These are phyloP conservation scores for Phoma sp. DNA, from an alignment of 2,329 filamentous ascomycete species.

Conservation along the genomic window DNA sequence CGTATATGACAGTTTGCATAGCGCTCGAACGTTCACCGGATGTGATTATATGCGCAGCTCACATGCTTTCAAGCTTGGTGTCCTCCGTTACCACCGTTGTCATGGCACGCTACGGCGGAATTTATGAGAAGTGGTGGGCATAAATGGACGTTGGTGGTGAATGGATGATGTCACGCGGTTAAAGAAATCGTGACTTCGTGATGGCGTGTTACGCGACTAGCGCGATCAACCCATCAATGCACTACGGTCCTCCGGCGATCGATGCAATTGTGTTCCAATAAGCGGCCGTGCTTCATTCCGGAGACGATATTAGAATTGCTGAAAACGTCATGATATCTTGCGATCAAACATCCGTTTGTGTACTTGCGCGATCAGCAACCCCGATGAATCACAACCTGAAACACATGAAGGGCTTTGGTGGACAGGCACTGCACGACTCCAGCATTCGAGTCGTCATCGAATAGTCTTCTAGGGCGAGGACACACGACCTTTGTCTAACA, in stretches of 20 bases:
- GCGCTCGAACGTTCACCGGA: neutral
- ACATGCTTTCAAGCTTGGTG: neutral
- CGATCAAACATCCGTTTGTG: neutral
- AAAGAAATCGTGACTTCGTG: constrained; percentile 10
- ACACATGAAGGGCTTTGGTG: too few species aligned
- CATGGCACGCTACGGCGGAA: neutral
- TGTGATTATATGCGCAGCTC: neutral
- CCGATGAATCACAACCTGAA: neutral
- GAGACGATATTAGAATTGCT: neutral
- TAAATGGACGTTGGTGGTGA: neutral
- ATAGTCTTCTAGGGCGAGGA: too few species aligned
- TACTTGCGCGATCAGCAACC: neutral
- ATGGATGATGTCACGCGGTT: constrained; percentile 8
- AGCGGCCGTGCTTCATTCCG: neutral
- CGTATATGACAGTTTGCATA: neutral
- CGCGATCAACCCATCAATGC: neutral
- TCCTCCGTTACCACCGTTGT: neutral
- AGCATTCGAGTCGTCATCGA: neutral
- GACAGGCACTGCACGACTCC: neutral
- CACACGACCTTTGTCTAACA: neutral
- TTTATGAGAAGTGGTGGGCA: neutral
- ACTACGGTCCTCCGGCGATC: neutral
- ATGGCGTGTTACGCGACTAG: constrained; percentile 14
- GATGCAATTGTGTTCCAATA: neutral
- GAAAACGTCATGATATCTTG: neutral